Conservation (phyloP, 1,284 basidiomycete genomes). For the Coniferiporia weirii region DNA sequence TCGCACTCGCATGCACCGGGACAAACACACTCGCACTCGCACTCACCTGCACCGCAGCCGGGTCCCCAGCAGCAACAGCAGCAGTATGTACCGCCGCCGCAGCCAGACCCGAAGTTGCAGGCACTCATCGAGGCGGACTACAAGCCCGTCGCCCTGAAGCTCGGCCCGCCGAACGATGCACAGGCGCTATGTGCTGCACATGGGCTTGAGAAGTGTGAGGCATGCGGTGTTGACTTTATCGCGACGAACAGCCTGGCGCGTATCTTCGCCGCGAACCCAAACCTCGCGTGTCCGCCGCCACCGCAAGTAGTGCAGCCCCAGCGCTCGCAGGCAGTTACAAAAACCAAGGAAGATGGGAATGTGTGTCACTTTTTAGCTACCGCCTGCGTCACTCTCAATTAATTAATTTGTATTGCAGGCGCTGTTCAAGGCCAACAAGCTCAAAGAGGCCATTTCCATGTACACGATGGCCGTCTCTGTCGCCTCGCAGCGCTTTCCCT, state of each 20-base stretch:
- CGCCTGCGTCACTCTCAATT: slow-evolving; percentile 1
- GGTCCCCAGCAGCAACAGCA: slow-evolving; percentile 25
- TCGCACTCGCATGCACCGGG: slow-evolving; percentile 11
- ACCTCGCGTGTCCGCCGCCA: slow-evolving; percentile 76
- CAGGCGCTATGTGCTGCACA: slow-evolving; percentile 58
- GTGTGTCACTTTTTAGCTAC: slow-evolving; percentile 36
- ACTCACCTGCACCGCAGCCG: slow-evolving; percentile 9
- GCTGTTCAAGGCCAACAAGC: slow-evolving; percentile 72
- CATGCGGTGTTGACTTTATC: slow-evolving; percentile 67
- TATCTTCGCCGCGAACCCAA: slow-evolving; percentile 65
- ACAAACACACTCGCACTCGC: slow-evolving; percentile 7
- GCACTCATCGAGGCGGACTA: slow-evolving; percentile 72
- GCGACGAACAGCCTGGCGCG: slow-evolving; percentile 69
- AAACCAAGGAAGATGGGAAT: slow-evolving; percentile 88
- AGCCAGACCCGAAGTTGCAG: slow-evolving; percentile 64
- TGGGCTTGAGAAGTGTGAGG: slow-evolving; percentile 62
- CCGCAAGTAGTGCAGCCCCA: slow-evolving; percentile 72
- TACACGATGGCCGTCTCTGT: slow-evolving; percentile 84
- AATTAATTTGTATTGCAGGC: slow-evolving; percentile 37
- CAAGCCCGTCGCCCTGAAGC: slow-evolving; percentile 49
- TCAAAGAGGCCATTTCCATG: slow-evolving; percentile 70
- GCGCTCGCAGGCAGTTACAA: slow-evolving; percentile 65
- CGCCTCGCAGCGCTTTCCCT: slow-evolving; percentile 81
- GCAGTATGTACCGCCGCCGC: slow-evolving; percentile 38
- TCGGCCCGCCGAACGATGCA: slow-evolving; percentile 47